Conservation (phyloP, 1,284 basidiomycete species). For the Ganoderma leucocontextum region DNA sequence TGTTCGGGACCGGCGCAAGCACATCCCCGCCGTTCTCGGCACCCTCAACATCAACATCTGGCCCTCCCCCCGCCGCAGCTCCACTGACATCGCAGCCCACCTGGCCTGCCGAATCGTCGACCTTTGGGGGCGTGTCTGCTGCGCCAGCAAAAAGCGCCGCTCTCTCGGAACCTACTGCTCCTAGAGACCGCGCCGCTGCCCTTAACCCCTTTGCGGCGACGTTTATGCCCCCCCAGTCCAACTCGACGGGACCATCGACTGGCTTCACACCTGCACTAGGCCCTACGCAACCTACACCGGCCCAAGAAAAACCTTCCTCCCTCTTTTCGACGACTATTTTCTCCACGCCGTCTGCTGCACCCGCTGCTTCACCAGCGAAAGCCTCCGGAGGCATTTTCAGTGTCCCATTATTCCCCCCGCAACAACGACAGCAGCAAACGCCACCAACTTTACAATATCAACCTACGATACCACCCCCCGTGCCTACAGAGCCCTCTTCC, state of each 20-base stretch:
- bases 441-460: neutral
- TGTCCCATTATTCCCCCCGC: constrained; percentile 8
- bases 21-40: constrained; percentile 1
- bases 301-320: constrained; percentile 11
- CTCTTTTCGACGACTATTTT: constrained; percentile 18
- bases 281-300: neutral
- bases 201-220: constrained; percentile 28
- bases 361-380: constrained; percentile 9
- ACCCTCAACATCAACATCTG: neutral
- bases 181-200: neutral
- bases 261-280: constrained; percentile 1
- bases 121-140: neutral
- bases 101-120: constrained; percentile 19
- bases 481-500: constrained; percentile 7
- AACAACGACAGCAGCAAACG: neutral
- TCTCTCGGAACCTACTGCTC: neutral
- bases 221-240: constrained; percentile 17
- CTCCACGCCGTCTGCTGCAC: constrained; percentile 7
- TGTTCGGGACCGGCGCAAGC: constrained; percentile 9
- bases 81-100: constrained; percentile 23
- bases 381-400: constrained; percentile 15
- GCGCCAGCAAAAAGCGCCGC: neutral
- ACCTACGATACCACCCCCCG: neutral
- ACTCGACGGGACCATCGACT: neutral
- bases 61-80: neutral